Evolutionary conservation across 2,329 filamentous ascomycete species (phyloP), one percentile per base, ranked within the genome.

Genomic region (Aspergillus felis): DNA sequence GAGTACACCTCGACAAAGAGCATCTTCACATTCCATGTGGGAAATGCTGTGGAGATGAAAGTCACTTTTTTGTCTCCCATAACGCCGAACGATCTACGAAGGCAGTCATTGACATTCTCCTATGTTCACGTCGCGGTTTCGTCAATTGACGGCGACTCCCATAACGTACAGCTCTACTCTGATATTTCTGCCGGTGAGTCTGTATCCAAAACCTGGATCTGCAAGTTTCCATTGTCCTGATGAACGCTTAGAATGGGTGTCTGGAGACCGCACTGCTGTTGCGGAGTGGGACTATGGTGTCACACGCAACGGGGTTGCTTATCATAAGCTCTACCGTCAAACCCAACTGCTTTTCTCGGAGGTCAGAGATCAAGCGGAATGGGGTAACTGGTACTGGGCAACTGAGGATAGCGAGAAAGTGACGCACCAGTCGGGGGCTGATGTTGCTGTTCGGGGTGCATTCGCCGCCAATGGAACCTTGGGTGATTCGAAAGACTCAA

Each of bases 1-100:
- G 81, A 85, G 57, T 91, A 91, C 69, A 91, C 89, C 0, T 87
- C 88, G 0, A 91, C 89, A 4, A 82, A 80, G 67, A 90, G 87
- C 65, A 84, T 83, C 25, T 92, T 91, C 70, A 85, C 81, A 8
- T 84, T 90, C 76, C 79, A 85, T 61, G 85, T 88, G 14, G 85
- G 71, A 41, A 80, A 80, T 28, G 81, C 82, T 58, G 79, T 92
- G 7, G 75, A 81, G 55, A 78, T 92, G 78, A 88, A 81, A 20
- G 81, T 88, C 54, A 88, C 84, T 0, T 92, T 92, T 66, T 70
- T 91, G 50, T 90, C 87, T 0, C 87, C 89, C 0, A 79, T 92
- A 17, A 87, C 83, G 20, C 85, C 87, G 0, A 75, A 83, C 29
- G 88, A 92, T 66, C 71, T 88, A 22, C 80, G 81, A 59, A 78